Base-by-base conservation (phyloP, 768 basidiomycete genomes). In the Trametes cingulata region DNA sequence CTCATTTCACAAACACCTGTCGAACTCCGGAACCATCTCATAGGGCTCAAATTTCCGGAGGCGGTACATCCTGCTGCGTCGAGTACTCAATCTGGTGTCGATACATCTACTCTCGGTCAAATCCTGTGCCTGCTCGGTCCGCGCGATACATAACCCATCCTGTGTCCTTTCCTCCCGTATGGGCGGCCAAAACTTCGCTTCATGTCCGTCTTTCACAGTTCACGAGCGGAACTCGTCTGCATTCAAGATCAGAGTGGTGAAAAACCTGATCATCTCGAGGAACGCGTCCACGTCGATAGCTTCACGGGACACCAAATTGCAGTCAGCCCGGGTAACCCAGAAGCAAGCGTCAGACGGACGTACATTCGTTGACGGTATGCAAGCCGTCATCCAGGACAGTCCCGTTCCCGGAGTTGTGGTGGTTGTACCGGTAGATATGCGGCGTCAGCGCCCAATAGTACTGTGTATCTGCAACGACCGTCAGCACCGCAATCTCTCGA, bases 381-480 rank as follows among this genome's bases (percentile, higher is more conserved):
- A 69, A 64, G 2, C 66, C 66, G 22, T 64, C 61, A 22, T 51
- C 41, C 52, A 70, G 49, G 37, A 61, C 63, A 22, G 62, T 62
- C 3, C 58, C 59, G 51, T 64, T 61, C 4, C 62, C 67, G 5
- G 61, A 53, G 52, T 64, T 63, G 43, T 64, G 62, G 60, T 74
- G 71, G 51, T 63, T 69, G 65, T 79, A 82, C 41, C 80, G 79
- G 71, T 79, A 79, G 57, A 81, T 81, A 61, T 80, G 74, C 37
- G 62, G 64, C 19, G 80, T 79, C 24, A 82, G 73, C 56, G 72
- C 71, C 80, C 79, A 80, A 52, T 81, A 80, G 51, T 72, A 71
- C 41, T 70, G 63, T 17, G 82, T 82, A 65, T 82, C 79, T 78
- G 62, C n/a, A 33, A 4, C 29, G 6, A 33, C 29, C 29, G 29